Base-by-base conservation (phyloP, 257 asterid genomes). In the Nicotiana benthamiana region DNA sequence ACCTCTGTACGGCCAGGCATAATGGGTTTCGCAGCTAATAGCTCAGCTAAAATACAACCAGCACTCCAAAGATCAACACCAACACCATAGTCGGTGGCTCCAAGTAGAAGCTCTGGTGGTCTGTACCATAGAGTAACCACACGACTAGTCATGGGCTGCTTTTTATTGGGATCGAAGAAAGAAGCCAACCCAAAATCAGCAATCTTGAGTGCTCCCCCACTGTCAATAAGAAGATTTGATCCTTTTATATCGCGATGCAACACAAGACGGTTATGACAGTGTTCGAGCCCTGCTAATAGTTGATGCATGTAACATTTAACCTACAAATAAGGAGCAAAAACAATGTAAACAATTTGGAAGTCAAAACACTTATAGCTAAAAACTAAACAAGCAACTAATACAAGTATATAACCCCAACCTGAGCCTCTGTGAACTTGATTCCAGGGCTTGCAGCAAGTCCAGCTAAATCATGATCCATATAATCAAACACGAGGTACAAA, bases 1-100 rank as follows among this genome's bases (percentile, higher is more conserved):
- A 93, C 98, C 98, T 93, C 98, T 6, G 98, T 93, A 13, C 98
- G 92, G 9, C 98, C 98, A 5, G 98, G 94, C 98, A 93, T 92
- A 77, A 92, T 89, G 80, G 98, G 98, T 87, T 91, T 93, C 85
- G 96, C 97, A 66, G 94, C 92, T 84, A 92, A 91, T 72, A 93
- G 83, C 87, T 93, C 98, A 0, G 97, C 98, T 77, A 93, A 88
- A 86, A 93, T 93, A 84, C 98, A 93, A 34, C 98, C 98, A 36
- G 97, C 92, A 56, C 98, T 93, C 98, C 98, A 93, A 76, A 93
- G 93, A 84, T 93, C 98, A 75, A 93, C 89, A n/a, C 98, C 96
- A 15, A 93, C 93, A 6, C 98, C 96, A 87, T 93, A 93, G 60
- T 91, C 86, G 2, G 98, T 92, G 51, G 97, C 97, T 26, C 98